phyloP scores from a whole-genome alignment of 1,284 basidiomycete genomes.

The Fomitopsis schrenkii region DNA sequence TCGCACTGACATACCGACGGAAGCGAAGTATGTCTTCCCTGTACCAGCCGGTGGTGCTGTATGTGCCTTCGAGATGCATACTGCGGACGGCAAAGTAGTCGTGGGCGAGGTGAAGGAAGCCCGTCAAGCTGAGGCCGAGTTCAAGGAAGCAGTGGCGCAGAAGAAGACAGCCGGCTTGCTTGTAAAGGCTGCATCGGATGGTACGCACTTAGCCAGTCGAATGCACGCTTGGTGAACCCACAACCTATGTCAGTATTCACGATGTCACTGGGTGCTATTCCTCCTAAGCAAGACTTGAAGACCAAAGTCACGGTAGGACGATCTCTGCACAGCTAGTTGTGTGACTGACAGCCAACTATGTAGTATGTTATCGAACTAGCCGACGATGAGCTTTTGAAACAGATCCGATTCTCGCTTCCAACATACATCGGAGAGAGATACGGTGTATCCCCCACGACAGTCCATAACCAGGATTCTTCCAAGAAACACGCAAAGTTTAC shows the following conservation, averaged over 20 bases:
- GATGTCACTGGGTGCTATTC: conserved; percentile 52
- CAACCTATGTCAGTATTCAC: conserved; percentile 41
- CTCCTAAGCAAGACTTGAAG: conserved; percentile 34
- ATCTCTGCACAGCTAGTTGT: neutral
- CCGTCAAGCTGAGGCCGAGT: conserved; percentile 25
- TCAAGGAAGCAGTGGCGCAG: neutral
- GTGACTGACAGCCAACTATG: conserved; percentile 4
- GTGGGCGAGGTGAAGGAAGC: conserved; percentile 40
- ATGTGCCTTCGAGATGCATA: conserved; percentile 44
- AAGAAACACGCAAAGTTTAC: conserved; percentile 31
- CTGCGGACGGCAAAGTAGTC: conserved; percentile 36
- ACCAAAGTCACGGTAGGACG: conserved; percentile 40
- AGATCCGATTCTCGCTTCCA: conserved; percentile 49
- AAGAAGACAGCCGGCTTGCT: neutral
- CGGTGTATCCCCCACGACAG: conserved; percentile 36
- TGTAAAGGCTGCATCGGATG: neutral
- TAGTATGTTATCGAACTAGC: conserved; percentile 38
- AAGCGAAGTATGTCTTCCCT: conserved; percentile 56
- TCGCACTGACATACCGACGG: conserved; percentile 18
- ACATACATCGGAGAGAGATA: conserved; percentile 47
- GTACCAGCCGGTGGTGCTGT: conserved; percentile 49
- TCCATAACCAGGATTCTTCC: conserved; percentile 29
- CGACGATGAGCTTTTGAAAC: conserved; percentile 40
- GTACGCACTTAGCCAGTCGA: neutral
- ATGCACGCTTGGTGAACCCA: neutral